phyloP scores from a whole-genome alignment of 2,329 filamentous ascomycete genomes.

The Lomentospora prolificans region DNA sequence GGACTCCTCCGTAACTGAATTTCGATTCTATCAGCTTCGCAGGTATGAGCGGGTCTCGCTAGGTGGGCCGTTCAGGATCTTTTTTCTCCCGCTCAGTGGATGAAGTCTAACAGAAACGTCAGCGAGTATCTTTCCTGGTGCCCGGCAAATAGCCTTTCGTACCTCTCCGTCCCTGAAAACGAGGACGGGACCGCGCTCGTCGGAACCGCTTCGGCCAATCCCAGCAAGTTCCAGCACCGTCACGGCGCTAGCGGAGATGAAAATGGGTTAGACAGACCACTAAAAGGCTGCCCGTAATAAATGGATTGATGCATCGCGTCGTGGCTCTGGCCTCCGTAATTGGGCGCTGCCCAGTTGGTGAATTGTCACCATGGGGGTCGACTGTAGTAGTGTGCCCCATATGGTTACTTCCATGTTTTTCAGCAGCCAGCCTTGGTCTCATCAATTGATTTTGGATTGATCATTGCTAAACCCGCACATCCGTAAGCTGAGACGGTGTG shows the following conservation, averaged over 20 bases:
- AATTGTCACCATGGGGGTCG: no score
- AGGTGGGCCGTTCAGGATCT: not conserved
- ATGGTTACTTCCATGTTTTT: no score
- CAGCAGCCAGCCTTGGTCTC: not conserved
- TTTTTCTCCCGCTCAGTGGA: not conserved
- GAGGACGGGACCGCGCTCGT: not conserved
- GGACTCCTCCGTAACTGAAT: no score
- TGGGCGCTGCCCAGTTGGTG: not conserved
- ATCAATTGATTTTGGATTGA: not conserved
- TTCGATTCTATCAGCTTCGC: no score
- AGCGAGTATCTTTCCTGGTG: not conserved
- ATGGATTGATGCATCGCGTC: not conserved
- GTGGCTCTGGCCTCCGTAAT: not conserved
- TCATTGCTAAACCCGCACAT: not conserved
- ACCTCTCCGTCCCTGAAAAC: not conserved
- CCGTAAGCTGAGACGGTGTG: not conserved
- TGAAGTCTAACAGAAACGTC: not conserved
- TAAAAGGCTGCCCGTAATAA: not conserved
- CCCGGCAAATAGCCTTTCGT: not conserved
- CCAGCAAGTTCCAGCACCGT: not conserved
- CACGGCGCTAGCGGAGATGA: not conserved
- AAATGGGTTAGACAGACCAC: not conserved
- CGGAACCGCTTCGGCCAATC: not conserved
- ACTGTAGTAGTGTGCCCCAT: no score
- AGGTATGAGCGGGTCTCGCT: not conserved